These are phyloP conservation scores for Moesziomyces sp. DNA, from an alignment of 1,284 basidiomycete genomes.

Conservation along the genomic window DNA sequence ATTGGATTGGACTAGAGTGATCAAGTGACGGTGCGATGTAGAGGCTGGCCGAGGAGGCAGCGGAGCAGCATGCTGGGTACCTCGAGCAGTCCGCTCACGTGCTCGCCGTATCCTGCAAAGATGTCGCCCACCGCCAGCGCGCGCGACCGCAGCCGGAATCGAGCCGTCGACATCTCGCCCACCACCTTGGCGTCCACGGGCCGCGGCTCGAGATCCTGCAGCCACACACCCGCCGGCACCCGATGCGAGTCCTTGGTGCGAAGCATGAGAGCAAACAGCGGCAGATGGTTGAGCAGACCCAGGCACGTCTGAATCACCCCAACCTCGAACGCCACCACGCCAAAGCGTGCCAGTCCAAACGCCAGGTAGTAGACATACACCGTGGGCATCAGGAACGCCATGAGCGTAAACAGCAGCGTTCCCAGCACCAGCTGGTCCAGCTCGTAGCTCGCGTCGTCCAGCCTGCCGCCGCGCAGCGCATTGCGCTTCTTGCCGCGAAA, in stretches of 20 bases:
- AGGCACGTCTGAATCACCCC: constrained; percentile 27
- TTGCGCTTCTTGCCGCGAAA: constrained; percentile 78
- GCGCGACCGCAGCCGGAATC: constrained; percentile 26
- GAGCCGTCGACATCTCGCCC: constrained; percentile 6
- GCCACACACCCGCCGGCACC: constrained; percentile 71
- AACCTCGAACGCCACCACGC: constrained; percentile 24
- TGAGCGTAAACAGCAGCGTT: constrained; percentile 90
- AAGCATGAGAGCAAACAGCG: constrained; percentile 86
- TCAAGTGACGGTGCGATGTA: background rate
- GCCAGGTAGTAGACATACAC: constrained; percentile 84
- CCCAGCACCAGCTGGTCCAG: constrained; percentile 93
- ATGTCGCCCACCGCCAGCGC: constrained; percentile 35
- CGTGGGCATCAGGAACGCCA: constrained; percentile 90
- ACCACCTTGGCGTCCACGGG: background rate
- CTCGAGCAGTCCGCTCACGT: constrained; percentile 36
- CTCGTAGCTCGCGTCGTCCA: constrained; percentile 89
- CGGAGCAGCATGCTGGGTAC: constrained; percentile 37
- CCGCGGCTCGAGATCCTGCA: constrained; percentile 11
- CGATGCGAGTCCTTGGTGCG: constrained; percentile 85
- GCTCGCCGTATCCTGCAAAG: constrained; percentile 48
- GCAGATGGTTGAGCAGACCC: constrained; percentile 86
- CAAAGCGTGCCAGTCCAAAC: constrained; percentile 77
- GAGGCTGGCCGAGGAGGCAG: constrained; percentile 33
- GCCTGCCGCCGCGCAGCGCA: constrained; percentile 77
- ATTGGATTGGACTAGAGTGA: background rate